phyloP scores from a whole-genome alignment of 495 filamentous ascomycete species.

The Trichoderma gamsii region DNA sequence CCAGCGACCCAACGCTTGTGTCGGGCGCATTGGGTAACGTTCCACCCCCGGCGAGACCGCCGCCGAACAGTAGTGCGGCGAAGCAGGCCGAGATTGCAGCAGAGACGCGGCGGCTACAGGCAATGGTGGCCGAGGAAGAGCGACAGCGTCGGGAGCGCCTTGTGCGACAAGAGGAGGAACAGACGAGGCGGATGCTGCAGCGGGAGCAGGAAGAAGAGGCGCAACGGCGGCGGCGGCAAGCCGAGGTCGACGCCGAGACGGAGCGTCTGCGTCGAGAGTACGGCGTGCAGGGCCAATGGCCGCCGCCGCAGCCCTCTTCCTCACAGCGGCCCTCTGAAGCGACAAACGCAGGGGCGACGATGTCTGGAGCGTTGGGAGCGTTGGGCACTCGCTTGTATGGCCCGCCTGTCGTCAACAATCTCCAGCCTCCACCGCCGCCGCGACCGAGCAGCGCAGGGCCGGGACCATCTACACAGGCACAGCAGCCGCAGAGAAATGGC shows the following conservation, averaged over 20 bases:
- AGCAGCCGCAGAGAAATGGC: not conserved
- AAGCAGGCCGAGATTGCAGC: constrained; percentile 55
- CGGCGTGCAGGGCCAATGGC: constrained; percentile 42
- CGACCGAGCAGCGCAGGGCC: constrained; percentile 41
- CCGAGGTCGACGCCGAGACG: constrained; percentile 77
- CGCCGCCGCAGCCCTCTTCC: constrained; percentile 17
- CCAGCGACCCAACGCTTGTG: constrained; percentile 20
- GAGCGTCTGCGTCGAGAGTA: constrained; percentile 70
- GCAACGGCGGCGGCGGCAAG: constrained; percentile 56
- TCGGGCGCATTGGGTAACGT: constrained; percentile 25
- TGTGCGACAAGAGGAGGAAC: constrained; percentile 58
- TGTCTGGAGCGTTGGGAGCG: not conserved
- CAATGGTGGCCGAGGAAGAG: constrained; percentile 41
- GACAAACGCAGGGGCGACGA: not conserved
- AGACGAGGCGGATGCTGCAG: constrained; percentile 69
- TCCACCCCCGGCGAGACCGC: constrained; percentile 22
- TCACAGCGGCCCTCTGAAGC: not conserved
- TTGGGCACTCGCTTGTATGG: not conserved
- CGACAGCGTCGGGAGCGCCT: constrained; percentile 17
- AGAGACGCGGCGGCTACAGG: constrained; percentile 56
- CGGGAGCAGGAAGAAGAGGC: constrained; percentile 77
- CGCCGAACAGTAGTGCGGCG: constrained; percentile 40
- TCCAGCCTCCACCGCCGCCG: constrained; percentile 30
- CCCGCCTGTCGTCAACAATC: constrained; percentile 4
- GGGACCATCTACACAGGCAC: constrained; percentile 20